These are phyloP conservation scores for Gossypium schwendimanii DNA, from an alignment of 441 rosid genomes.

Conservation along the genomic window DNA sequence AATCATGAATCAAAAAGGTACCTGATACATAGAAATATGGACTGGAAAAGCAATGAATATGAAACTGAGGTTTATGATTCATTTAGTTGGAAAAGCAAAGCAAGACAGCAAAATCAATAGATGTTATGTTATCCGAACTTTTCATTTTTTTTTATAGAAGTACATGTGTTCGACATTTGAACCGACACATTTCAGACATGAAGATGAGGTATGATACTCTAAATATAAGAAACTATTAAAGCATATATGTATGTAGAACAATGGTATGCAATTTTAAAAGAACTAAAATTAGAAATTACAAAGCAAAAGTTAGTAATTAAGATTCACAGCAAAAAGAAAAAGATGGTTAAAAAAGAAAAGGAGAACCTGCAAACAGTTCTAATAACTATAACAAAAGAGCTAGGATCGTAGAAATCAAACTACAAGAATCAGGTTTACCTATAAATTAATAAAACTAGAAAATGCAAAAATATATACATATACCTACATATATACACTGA, in stretches of 20 bases:
- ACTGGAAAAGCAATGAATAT: neutral
- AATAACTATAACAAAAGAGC: neutral
- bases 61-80: neutral
- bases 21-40: neutral
- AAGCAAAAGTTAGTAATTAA: neutral
- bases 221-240: neutral
- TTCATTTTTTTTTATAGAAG: neutral
- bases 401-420: no score
- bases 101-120: neutral
- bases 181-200: neutral
- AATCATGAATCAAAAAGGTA: slow-evolving; percentile 7
- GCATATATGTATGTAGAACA: neutral
- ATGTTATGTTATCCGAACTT: neutral
- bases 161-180: neutral
- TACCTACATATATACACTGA: neutral
- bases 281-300: neutral
- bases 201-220: neutral
- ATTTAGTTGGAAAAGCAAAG: slow-evolving; percentile 4
- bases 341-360: neutral
- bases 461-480: neutral
- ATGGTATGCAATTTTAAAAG: neutral
- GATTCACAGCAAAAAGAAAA: neutral
- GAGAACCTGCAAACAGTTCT: neutral
- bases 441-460: neutral
- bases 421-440: neutral